Conservation (phyloP, 1,284 basidiomycete species). For the Papiliotrema nemorosa region DNA sequence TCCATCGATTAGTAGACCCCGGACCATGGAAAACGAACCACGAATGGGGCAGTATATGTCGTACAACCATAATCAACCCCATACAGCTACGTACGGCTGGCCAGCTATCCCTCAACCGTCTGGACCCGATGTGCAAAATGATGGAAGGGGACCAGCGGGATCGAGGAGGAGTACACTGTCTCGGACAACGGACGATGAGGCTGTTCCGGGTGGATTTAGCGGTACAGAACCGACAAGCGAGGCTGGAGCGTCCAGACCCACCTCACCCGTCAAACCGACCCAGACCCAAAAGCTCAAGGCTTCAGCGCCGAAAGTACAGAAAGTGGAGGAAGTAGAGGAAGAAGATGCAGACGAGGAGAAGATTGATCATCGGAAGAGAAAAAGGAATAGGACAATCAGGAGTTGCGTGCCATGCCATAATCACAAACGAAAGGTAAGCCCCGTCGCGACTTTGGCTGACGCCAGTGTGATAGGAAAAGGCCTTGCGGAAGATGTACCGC, state of each 20-base stretch:
- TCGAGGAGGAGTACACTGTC: slow-evolving; percentile 6
- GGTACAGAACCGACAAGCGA: slow-evolving; percentile 1
- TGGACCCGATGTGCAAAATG: neutral
- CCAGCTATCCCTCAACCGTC: neutral
- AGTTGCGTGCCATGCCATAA: slow-evolving; percentile 87
- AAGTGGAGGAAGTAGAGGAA: slow-evolving; percentile 5
- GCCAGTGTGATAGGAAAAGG: slow-evolving; percentile 48
- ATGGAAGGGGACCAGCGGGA: neutral
- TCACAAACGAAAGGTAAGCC: slow-evolving; percentile 77
- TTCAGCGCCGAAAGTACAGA: neutral
- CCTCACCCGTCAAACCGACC: neutral
- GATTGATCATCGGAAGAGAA: slow-evolving; percentile 57
- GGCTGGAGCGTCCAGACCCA: slow-evolving; percentile 1
- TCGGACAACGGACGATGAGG: slow-evolving; percentile 1
- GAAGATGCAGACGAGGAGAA: slow-evolving; percentile 29
- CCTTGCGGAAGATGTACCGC: slow-evolving; percentile 86
- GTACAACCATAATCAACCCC: neutral
- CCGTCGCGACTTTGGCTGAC: neutral
- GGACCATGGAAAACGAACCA: neutral
- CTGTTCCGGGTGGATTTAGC: neutral
- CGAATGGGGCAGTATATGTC: slow-evolving; percentile 8
- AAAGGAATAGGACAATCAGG: slow-evolving; percentile 83
- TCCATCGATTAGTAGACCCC: too few relatives aligned
- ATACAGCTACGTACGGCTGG: neutral
- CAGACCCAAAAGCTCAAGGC: neutral